Conservation (phyloP, 108 stramenopile species). For the Cyclotella atomus region DNA sequence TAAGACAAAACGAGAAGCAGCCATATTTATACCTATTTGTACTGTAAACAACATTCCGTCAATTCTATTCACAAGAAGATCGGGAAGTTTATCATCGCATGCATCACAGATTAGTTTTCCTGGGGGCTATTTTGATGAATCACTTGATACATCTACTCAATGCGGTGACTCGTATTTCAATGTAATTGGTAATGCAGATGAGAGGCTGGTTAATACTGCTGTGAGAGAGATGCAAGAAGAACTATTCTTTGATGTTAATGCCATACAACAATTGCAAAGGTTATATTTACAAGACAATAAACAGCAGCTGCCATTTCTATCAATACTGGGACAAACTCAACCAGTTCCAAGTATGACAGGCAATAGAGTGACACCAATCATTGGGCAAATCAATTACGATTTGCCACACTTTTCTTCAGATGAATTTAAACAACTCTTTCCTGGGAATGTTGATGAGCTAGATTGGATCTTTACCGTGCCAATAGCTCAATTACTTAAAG, state of each 20-base stretch:
- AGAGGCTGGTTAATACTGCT: conserved; percentile 60
- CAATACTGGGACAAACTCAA: conserved; percentile 63
- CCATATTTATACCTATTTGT: conserved; percentile 84
- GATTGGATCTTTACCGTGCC: conserved; percentile 72
- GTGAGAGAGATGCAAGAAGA: conserved; percentile 81
- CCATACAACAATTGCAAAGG: not conserved
- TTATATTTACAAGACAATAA: conserved; percentile 11
- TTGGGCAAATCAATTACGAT: conserved; percentile 64
- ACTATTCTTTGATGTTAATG: conserved; percentile 34
- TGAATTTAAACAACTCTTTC: conserved; percentile 53
- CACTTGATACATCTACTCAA: not conserved
- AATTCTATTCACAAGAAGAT: conserved; percentile 86
- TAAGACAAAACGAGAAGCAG: conserved; percentile 53
- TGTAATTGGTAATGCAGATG: conserved; percentile 16
- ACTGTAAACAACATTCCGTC: conserved; percentile 78
- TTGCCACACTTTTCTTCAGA: conserved; percentile 26
- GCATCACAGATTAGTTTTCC: conserved; percentile 85
- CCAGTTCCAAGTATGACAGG: conserved; percentile 66
- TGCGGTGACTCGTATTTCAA: not conserved
- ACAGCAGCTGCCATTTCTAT: conserved; percentile 17
- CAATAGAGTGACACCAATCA: conserved; percentile 75
- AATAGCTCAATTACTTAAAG: conserved; percentile 50
- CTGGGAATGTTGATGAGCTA: conserved; percentile 70
- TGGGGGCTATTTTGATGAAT: conserved; percentile 75
- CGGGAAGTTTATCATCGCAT: conserved; percentile 68